Evolutionary conservation across 2,329 filamentous ascomycete genomes (phyloP).

Genomic region (Fusarium duplospermum): DNA sequence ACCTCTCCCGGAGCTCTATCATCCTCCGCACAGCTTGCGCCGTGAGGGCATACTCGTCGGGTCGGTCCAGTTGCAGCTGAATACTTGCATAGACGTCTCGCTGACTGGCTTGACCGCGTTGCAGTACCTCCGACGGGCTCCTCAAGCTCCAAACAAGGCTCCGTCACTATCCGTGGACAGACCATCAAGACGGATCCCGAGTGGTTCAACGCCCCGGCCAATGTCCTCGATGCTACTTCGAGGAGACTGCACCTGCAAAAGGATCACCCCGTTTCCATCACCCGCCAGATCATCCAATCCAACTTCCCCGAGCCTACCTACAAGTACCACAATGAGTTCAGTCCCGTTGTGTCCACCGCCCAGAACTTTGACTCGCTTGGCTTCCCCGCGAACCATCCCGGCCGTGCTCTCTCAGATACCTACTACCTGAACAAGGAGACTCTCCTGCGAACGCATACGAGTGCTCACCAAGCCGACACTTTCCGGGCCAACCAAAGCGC

Average conservation of each 20-base stretch:
- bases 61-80: constrained; percentile 34
- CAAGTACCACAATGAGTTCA: constrained; percentile 80
- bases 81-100: constrained; percentile 20
- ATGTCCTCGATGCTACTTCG: constrained; percentile 79
- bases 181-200: constrained; percentile 68
- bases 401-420: constrained; percentile 88
- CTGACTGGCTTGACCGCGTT: constrained; percentile 35
- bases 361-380: constrained; percentile 99
- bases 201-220: constrained; percentile 87
- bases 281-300: constrained; percentile 90
- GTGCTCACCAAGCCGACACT: constrained; percentile 88
- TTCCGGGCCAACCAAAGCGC: constrained; percentile 78
- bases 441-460: constrained; percentile 92
- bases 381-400: constrained; percentile 88
- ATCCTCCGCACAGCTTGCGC: constrained; percentile 38
- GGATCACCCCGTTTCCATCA: constrained; percentile 91
- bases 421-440: constrained; percentile 92
- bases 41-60: constrained; percentile 41
- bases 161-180: constrained; percentile 70
- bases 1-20: constrained; percentile 39
- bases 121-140: constrained; percentile 41
- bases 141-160: constrained; percentile 35
- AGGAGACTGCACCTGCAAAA: constrained; percentile 89
- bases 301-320: constrained; percentile 81
- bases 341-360: constrained; percentile 83